A percentile compares a stretch with the other conserved stretches of the same genome.
Evolutionary conservation across 2,329 filamentous ascomycete species (phyloP).

Genomic region (Fusarium sp.): DNA sequence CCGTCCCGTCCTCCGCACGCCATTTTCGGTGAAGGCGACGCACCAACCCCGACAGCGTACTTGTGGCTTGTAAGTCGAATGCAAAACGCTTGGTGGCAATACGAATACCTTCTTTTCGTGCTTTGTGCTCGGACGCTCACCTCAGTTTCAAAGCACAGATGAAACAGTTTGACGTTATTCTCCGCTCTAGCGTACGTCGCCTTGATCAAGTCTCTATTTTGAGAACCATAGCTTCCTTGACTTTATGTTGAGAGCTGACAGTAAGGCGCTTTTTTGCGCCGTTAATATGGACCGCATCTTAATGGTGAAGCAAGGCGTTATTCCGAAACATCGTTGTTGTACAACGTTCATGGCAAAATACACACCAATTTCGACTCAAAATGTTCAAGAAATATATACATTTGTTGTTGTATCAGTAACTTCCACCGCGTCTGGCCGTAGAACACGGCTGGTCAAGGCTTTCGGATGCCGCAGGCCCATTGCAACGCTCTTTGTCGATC

Average conservation of each 20-base stretch:
- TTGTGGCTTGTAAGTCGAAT: slow-evolving; percentile 40
- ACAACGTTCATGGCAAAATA: neutral
- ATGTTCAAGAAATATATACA: neutral
- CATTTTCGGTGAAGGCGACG: slow-evolving; percentile 47
- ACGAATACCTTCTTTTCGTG: slow-evolving; percentile 35
- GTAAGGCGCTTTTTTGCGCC: slow-evolving; percentile 31
- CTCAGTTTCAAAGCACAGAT: slow-evolving; percentile 40
- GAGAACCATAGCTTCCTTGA: slow-evolving; percentile 4
- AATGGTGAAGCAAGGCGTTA: neutral
- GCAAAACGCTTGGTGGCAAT: slow-evolving; percentile 32
- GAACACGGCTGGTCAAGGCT: slow-evolving; percentile 43
- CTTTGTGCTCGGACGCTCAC: slow-evolving; percentile 39
- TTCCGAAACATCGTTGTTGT: slow-evolving; percentile 16
- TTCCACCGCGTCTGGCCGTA: slow-evolving; percentile 21
- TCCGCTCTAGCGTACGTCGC: slow-evolving; percentile 29
- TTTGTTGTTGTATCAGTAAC: neutral
- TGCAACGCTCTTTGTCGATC: slow-evolving; percentile 42
- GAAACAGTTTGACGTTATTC: slow-evolving; percentile 46
- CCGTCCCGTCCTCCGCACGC: slow-evolving; percentile 36
- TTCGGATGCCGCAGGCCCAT: slow-evolving; percentile 32
- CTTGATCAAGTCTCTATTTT: slow-evolving; percentile 6
- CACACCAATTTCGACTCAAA: neutral
- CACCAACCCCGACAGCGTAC: slow-evolving; percentile 32
- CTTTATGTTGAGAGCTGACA: slow-evolving; percentile 3
- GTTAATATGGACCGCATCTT: slow-evolving; percentile 4